These are phyloP conservation scores for Suillus americanus DNA, from an alignment of 768 basidiomycete genomes.

Conservation along the genomic window DNA sequence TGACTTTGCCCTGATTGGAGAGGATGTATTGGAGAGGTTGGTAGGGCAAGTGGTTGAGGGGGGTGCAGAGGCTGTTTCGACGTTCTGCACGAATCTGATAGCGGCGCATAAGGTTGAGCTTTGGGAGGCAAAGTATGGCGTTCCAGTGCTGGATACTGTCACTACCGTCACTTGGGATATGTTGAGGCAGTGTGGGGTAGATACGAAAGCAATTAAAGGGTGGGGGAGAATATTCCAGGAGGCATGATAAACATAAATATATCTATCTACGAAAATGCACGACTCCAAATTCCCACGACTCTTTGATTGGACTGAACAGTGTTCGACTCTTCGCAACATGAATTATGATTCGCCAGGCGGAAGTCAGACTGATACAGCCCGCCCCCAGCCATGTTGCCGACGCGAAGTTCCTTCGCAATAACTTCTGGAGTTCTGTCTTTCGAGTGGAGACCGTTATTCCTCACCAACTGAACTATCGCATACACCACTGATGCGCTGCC, in stretches of 20 bases:
- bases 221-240: constrained; percentile 1
- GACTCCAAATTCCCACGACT: too few species aligned
- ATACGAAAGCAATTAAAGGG: constrained; percentile 1
- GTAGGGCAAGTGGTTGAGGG: not conserved
- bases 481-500: not conserved
- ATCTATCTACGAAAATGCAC: not conserved
- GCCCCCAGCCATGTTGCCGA: too few species aligned
- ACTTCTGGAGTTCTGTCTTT: too few species aligned
- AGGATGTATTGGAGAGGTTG: not conserved
- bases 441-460: not conserved
- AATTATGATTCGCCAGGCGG: too few species aligned
- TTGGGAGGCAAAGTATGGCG: constrained; percentile 1
- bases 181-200: constrained; percentile 1
- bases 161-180: constrained; percentile 4
- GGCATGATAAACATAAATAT: not conserved
- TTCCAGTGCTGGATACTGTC: constrained; percentile 1
- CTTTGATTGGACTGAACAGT: too few species aligned
- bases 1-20: not conserved
- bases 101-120: constrained; percentile 1
- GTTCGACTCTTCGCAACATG: too few species aligned
- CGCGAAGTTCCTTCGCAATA: not conserved
- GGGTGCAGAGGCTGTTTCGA: not conserved
- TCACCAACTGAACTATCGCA: not conserved
- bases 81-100: not conserved
- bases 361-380: not conserved